Conservation (phyloP, 1,139 yeast species). For the Tardiomyces blankii region DNA sequence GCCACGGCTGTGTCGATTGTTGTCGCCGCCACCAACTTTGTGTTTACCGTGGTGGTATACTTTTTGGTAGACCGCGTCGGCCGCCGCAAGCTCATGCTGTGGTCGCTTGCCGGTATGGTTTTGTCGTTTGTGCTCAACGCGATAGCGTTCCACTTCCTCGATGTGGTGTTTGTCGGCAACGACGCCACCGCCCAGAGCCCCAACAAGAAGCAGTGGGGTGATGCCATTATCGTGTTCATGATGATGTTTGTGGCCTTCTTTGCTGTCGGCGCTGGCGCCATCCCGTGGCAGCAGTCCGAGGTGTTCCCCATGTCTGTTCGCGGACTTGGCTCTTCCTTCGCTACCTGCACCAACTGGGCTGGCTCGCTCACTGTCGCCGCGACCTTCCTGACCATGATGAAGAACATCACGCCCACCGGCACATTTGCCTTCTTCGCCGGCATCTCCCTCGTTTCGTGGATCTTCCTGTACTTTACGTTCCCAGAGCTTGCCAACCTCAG, state of each 20-base stretch:
- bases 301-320: constrained; percentile 87
- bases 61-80: constrained; percentile 78
- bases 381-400: constrained; percentile 87
- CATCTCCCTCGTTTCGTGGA: constrained; percentile 55
- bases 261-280: constrained; percentile 91
- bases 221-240: constrained; percentile 74
- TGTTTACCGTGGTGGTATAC: constrained; percentile 74
- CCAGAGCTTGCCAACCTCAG: constrained; percentile 90
- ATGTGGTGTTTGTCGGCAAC: constrained; percentile 39
- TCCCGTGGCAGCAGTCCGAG: constrained; percentile 98
- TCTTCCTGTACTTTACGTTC: constrained; percentile 69
- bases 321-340: constrained; percentile 82
- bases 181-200: constrained; percentile 30
- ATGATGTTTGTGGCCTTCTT: constrained; percentile 79
- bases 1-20: constrained; percentile 90
- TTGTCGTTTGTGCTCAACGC: constrained; percentile 68
- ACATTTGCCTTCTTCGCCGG: constrained; percentile 88
- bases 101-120: constrained; percentile 75
- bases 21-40: constrained; percentile 84
- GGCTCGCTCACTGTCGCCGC: constrained; percentile 88
- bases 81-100: constrained; percentile 64
- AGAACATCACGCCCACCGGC: constrained; percentile 88
- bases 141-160: constrained; percentile 75
- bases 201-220: constrained; percentile 73
- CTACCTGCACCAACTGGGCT: constrained; percentile 94